Evolutionary conservation across 2,329 filamentous ascomycete genomes (phyloP).

Genomic region (Thelonectria discophora): DNA sequence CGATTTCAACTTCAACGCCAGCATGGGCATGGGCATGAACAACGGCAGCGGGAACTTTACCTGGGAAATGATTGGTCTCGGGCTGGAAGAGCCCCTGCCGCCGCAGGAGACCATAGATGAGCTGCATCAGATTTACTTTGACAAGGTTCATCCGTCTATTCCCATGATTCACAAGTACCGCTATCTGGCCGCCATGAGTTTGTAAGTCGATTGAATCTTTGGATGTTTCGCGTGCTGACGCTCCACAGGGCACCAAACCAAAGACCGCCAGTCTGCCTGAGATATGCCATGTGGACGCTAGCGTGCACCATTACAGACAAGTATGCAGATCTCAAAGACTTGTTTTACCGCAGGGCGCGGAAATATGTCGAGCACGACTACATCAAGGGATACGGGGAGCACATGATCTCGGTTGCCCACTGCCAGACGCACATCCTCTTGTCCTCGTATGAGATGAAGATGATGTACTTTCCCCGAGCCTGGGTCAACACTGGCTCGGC

Average conservation of each 20-base stretch:
- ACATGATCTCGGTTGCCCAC: slow-evolving; percentile 85
- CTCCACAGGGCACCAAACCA: slow-evolving; percentile 73
- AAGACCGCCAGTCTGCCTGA: slow-evolving; percentile 84
- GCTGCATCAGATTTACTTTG: slow-evolving; percentile 88
- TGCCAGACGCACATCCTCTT: slow-evolving; percentile 86
- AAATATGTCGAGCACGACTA: slow-evolving; percentile 93
- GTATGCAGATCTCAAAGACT: slow-evolving; percentile 79
- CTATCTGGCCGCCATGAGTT: slow-evolving; percentile 87
- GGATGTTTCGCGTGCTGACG: slow-evolving; percentile 22
- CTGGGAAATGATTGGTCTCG: slow-evolving; percentile 78
- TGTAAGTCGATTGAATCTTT: slow-evolving; percentile 57
- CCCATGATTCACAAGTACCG: slow-evolving; percentile 91
- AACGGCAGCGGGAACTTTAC: slow-evolving; percentile 68
- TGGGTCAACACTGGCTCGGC: slow-evolving; percentile 92
- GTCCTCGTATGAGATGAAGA: slow-evolving; percentile 90
- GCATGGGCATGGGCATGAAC: slow-evolving; percentile 60
- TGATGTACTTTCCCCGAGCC: slow-evolving; percentile 95
- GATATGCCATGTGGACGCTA: slow-evolving; percentile 96
- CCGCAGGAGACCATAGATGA: slow-evolving; percentile 78
- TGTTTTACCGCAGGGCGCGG: slow-evolving; percentile 88
- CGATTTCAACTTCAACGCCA: slow-evolving; percentile 66
- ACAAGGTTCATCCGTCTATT: slow-evolving; percentile 84
- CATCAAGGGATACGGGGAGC: slow-evolving; percentile 90
- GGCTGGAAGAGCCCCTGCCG: slow-evolving; percentile 67
- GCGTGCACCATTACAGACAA: slow-evolving; percentile 88